These are phyloP conservation scores for Diaporthe aspalathi DNA, from an alignment of 2,329 filamentous ascomycete species.

Conservation along the genomic window DNA sequence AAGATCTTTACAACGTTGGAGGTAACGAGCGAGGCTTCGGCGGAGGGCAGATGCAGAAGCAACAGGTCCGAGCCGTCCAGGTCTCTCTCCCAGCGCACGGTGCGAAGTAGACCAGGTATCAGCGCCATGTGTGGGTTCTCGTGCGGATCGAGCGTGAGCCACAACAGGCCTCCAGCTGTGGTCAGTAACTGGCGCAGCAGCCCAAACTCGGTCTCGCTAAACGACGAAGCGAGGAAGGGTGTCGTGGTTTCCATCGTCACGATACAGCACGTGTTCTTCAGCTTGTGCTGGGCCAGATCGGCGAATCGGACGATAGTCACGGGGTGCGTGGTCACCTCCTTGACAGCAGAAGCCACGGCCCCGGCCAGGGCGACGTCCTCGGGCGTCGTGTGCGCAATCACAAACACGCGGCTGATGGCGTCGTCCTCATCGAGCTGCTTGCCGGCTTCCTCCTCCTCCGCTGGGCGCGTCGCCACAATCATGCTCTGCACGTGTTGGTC, in stretches of 20 bases:
- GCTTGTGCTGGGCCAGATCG: constrained; percentile 40
- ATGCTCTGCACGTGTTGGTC: constrained; percentile 38
- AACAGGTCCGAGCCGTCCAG: constrained; percentile 46
- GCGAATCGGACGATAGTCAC: constrained; percentile 39
- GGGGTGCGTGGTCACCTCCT: background rate
- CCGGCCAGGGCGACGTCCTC: constrained; percentile 21
- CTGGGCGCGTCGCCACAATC: constrained; percentile 35
- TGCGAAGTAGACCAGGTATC: constrained; percentile 49
- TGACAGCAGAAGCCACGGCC: constrained; percentile 26
- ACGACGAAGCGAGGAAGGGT: constrained; percentile 40
- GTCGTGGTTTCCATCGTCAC: constrained; percentile 42
- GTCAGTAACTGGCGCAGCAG: constrained; percentile 45
- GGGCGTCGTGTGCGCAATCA: constrained; percentile 30
- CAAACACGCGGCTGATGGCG: constrained; percentile 35
- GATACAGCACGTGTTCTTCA: constrained; percentile 42
- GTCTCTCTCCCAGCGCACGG: constrained; percentile 49
- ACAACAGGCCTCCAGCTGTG: constrained; percentile 46
- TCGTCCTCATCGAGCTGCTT: constrained; percentile 35
- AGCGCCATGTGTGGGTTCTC: constrained; percentile 46
- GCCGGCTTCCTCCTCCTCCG: constrained; percentile 27
- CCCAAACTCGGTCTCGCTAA: constrained; percentile 44
- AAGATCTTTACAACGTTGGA: constrained; percentile 33
- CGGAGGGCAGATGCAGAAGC: constrained; percentile 42
- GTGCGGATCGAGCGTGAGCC: constrained; percentile 48
- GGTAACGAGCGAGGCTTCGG: constrained; percentile 10